phyloP scores from a whole-genome alignment of 164 flowering plant species.

The Tinospora cordifolia region DNA sequence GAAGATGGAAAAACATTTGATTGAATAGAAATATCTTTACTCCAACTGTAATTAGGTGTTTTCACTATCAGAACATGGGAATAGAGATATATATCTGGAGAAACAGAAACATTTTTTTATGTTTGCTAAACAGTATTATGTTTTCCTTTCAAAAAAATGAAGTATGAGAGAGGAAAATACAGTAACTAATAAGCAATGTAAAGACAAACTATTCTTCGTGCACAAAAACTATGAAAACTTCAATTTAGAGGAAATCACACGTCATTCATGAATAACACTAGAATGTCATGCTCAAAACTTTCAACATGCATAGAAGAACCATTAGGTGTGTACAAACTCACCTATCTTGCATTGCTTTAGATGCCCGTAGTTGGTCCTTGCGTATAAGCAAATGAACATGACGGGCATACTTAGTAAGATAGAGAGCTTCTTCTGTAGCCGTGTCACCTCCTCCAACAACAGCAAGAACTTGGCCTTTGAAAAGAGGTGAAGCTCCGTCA shows the following conservation, averaged over 20 bases:
- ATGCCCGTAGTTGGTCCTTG: constrained; percentile 72
- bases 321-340: constrained; percentile 20
- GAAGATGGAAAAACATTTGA: too few species aligned
- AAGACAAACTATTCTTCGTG: not conserved
- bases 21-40: too few species aligned
- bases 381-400: constrained; percentile 94
- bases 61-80: too few species aligned
- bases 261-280: not conserved
- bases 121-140: too few species aligned
- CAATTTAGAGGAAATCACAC: not conserved
- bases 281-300: not conserved
- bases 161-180: too few species aligned
- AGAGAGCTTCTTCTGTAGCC: constrained; percentile 94
- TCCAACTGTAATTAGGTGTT: too few species aligned
- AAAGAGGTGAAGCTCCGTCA: constrained; percentile 96
- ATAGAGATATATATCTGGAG: too few species aligned
- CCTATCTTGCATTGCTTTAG: constrained; percentile 99
- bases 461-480: constrained; percentile 88
- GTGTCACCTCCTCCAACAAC: constrained; percentile 99
- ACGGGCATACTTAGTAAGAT: constrained; percentile 91
- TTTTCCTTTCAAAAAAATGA: too few species aligned
- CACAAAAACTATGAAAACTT: not conserved
- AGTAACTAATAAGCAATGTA: too few species aligned
- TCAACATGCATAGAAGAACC: not conserved
- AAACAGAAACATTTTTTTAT: too few species aligned